Conservation (phyloP, 495 filamentous ascomycete species). For the Penicillium bovifimosum region DNA sequence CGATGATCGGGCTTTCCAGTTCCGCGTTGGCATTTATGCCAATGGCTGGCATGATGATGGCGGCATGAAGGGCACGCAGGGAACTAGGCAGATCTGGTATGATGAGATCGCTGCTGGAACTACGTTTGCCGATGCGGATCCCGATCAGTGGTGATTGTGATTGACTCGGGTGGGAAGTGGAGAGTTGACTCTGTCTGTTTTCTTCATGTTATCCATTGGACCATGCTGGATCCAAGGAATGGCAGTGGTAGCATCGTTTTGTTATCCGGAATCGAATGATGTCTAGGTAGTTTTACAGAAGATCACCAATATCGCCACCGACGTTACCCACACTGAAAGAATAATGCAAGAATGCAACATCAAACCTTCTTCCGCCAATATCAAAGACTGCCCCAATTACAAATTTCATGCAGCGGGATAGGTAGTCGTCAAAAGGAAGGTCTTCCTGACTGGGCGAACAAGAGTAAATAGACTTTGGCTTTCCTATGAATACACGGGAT, state of each 20-base stretch:
- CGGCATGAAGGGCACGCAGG: slow-evolving; percentile 40
- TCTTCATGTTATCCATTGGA: neutral
- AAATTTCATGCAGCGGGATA: too few relatives aligned
- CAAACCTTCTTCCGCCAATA: too few relatives aligned
- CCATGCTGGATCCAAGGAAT: neutral
- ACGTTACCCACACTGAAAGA: too few relatives aligned
- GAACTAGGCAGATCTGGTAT: slow-evolving; percentile 47
- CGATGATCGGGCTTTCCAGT: slow-evolving; percentile 45
- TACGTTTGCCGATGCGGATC: slow-evolving; percentile 44
- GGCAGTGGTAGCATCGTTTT: neutral
- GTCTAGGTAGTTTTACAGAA: too few relatives aligned
- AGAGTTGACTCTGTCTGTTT: neutral
- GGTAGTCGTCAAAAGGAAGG: too few relatives aligned
- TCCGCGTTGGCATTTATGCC: slow-evolving; percentile 51
- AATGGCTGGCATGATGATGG: slow-evolving; percentile 51
- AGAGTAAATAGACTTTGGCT: too few relatives aligned
- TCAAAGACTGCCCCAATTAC: too few relatives aligned
- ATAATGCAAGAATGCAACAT: too few relatives aligned
- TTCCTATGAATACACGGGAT: too few relatives aligned
- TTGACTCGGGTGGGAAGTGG: too few relatives aligned
- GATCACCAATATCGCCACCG: too few relatives aligned
- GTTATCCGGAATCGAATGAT: neutral
- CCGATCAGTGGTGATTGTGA: slow-evolving; percentile 10
- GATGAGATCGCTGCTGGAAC: slow-evolving; percentile 49
- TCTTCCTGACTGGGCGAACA: too few relatives aligned